phyloP scores from a whole-genome alignment of 176 grass and related monocot species.

The Bromus sterilis region DNA sequence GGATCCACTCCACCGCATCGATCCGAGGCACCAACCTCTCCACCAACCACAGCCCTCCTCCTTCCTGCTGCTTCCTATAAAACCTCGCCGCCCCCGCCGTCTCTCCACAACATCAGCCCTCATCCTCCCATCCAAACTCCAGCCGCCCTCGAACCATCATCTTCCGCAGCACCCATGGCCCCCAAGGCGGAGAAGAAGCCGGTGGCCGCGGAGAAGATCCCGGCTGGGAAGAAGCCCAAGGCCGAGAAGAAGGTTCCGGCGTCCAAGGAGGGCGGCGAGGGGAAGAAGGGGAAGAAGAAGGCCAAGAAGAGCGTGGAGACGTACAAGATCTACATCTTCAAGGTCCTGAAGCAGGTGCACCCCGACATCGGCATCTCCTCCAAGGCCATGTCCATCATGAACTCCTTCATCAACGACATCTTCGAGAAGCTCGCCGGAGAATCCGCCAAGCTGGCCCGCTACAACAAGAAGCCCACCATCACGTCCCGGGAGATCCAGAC shows the following conservation, averaged over 20 bases:
- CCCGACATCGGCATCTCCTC: slow-evolving; percentile 78
- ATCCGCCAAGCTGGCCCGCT: slow-evolving; percentile 11
- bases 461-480: slow-evolving; percentile 66
- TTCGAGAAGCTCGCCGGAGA: slow-evolving; percentile 71
- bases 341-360: slow-evolving; percentile 93
- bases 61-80: no score
- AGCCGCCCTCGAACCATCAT: no score
- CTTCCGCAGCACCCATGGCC: neutral
- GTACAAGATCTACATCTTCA: slow-evolving; percentile 97
- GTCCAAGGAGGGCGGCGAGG: neutral
- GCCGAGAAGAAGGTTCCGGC: neutral
- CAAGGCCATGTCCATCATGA: slow-evolving; percentile 98
- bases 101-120: no score
- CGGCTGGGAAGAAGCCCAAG: neutral
- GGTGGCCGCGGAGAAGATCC: neutral
- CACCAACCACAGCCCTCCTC: no score
- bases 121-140: no score
- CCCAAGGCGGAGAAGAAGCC: neutral
- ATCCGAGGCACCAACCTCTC: no score
- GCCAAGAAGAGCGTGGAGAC: slow-evolving; percentile 57
- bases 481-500: slow-evolving; percentile 57
- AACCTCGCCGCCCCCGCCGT: no score
- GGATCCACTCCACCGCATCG: no score
- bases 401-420: slow-evolving; percentile 87
- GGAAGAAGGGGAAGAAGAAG: slow-evolving; percentile 41